A percentile compares a stretch with the other conserved stretches of the same genome.
These are phyloP conservation scores for Fusarium kyushuense DNA, from an alignment of 2,329 filamentous ascomycete genomes.

Conservation along the genomic window DNA sequence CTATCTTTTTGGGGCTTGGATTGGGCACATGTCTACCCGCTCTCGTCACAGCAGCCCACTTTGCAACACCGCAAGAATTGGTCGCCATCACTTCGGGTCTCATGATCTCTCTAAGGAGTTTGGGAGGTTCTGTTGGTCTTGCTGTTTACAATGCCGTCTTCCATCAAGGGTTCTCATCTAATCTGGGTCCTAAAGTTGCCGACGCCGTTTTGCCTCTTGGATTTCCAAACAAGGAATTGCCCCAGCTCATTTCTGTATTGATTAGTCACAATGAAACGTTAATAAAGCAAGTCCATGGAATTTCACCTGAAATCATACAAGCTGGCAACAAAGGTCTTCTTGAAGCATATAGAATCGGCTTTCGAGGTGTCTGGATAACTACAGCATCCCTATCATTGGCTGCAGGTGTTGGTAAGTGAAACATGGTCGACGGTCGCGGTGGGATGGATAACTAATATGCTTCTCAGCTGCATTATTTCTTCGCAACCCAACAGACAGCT, in stretches of 20 bases:
- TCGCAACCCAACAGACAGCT: background rate
- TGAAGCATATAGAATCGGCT: constrained; percentile 1
- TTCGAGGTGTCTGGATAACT: background rate
- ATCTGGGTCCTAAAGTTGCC: background rate
- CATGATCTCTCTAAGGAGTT: background rate
- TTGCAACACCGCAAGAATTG: background rate
- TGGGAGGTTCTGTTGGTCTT: background rate
- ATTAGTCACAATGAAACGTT: background rate
- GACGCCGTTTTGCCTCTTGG: constrained; percentile 4
- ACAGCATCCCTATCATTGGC: background rate
- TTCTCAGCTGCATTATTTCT: background rate
- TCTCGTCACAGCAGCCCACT: constrained; percentile 8
- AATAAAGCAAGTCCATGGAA: fast-evolving
- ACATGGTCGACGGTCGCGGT: fast-evolving
- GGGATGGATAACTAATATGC: background rate
- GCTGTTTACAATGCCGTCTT: background rate
- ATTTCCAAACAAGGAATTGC: background rate
- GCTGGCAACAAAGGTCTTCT: background rate
- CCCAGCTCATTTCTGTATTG: background rate
- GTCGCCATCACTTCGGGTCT: background rate
- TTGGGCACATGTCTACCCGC: constrained; percentile 2
- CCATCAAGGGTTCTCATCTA: background rate
- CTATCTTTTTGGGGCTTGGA: background rate
- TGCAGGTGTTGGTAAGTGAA: background rate
- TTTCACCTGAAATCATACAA: background rate